Percentiles rank a stretch among this genome's conserved stretches.
Evolutionary conservation across 768 basidiomycete genomes (phyloP).

Genomic region (Russula compacta): DNA sequence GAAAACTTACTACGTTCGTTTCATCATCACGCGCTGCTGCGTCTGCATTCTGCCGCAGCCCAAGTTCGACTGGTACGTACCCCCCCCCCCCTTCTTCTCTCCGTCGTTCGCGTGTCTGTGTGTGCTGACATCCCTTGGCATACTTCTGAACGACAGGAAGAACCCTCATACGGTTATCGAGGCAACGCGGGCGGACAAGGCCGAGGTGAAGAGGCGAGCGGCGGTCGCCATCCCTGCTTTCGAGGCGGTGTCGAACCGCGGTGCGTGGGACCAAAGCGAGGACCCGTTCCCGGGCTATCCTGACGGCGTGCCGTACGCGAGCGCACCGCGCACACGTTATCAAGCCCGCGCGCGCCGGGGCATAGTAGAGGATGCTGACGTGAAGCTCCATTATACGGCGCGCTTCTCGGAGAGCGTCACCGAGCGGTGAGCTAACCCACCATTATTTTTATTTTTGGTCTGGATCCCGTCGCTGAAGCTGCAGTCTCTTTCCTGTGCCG

Average conservation of each 20-base stretch:
- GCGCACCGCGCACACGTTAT: conserved; percentile 36
- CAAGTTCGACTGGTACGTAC: conserved; percentile 55
- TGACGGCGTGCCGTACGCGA: conserved; percentile 34
- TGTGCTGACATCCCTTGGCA: not conserved
- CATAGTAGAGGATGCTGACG: conserved; percentile 24
- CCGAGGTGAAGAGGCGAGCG: conserved; percentile 30
- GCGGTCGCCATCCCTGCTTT: conserved; percentile 38
- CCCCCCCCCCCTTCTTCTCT: not conserved
- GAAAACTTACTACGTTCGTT: not conserved
- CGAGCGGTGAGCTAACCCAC: conserved; percentile 32
- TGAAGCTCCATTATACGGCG: conserved; percentile 51
- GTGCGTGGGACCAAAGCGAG: not conserved
- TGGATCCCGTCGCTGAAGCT: not conserved
- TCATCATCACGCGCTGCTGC: not conserved
- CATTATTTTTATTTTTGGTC: not conserved
- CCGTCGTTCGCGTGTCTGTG: too few relatives aligned
- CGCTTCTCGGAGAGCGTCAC: conserved; percentile 33
- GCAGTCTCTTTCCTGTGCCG: not conserved
- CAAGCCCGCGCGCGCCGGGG: conserved; percentile 33
- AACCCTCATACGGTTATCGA: conserved; percentile 42
- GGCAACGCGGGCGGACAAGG: conserved; percentile 28
- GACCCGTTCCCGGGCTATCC: conserved; percentile 38
- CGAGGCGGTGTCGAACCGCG: conserved; percentile 28
- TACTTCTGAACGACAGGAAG: not conserved
- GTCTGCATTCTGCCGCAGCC: conserved; percentile 32